Percentiles rank a stretch among this genome's conserved stretches.
These are phyloP conservation scores for Chaetomium globosum DNA, from an alignment of 2,329 filamentous ascomycete genomes.

Conservation along the genomic window DNA sequence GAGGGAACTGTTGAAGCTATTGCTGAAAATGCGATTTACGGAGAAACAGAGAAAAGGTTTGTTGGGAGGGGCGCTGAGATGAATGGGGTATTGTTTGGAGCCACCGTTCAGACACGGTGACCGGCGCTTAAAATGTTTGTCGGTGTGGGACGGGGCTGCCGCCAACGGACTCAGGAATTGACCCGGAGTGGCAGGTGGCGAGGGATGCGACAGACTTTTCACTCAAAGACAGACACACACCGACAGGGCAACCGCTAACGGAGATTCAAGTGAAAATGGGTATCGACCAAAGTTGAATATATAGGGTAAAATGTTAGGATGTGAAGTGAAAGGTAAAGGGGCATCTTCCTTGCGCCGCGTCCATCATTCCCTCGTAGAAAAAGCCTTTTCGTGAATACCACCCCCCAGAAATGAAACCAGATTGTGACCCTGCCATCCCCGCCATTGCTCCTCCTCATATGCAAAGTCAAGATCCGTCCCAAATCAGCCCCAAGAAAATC, in stretches of 20 bases:
- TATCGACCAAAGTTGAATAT: constrained; percentile 29
- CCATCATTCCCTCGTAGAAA: constrained; percentile 23
- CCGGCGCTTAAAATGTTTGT: neutral
- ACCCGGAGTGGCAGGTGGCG: neutral
- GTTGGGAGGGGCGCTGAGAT: too few species aligned
- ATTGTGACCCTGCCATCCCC: constrained; percentile 25
- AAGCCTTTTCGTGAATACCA: constrained; percentile 10
- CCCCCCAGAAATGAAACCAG: constrained; percentile 25
- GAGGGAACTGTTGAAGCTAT: too few species aligned
- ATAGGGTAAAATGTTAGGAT: constrained; percentile 18
- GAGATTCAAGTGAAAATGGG: constrained; percentile 24
- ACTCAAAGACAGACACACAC: neutral
- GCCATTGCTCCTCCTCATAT: constrained; percentile 5
- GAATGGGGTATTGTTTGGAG: neutral
- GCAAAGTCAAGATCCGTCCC: constrained; percentile 31
- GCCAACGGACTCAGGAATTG: neutral
- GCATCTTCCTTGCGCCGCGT: constrained; percentile 15
- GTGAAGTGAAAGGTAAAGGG: constrained; percentile 6
- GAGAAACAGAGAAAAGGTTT: too few species aligned
- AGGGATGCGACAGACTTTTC: neutral
- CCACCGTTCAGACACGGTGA: neutral
- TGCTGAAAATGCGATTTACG: too few species aligned
- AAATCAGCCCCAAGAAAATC: constrained; percentile 18
- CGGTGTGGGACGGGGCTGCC: neutral
- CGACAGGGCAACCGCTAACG: neutral